Conservation (phyloP, 768 basidiomycete species). For the Boletellus ananas region DNA sequence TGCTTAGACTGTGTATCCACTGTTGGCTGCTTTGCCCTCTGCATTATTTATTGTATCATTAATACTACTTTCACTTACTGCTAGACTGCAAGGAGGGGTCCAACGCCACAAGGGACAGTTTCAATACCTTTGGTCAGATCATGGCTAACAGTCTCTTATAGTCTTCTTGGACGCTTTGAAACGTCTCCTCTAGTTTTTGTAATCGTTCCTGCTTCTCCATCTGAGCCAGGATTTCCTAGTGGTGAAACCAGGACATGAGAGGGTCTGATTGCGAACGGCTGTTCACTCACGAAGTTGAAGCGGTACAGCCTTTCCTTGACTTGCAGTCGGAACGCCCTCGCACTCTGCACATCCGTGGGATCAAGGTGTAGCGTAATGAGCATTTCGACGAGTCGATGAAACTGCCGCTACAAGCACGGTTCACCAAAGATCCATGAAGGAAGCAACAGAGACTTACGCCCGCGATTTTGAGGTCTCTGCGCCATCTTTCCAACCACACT, state of each 20-base stretch:
- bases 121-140: constrained; percentile 25
- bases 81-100: constrained; percentile 4
- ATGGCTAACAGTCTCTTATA: constrained; percentile 75
- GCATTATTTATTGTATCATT: constrained; percentile 27
- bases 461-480: constrained; percentile 84
- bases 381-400: constrained; percentile 90
- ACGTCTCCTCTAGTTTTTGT: constrained; percentile 91
- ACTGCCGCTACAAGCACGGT: constrained; percentile 69
- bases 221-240: constrained; percentile 81
- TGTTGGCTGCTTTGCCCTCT: constrained; percentile 9
- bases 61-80: neutral
- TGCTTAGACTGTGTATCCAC: constrained; percentile 16
- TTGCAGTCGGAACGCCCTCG: constrained; percentile 75
- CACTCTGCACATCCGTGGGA: constrained; percentile 47
- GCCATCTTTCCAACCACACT: constrained; percentile 74
- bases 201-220: constrained; percentile 83
- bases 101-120: constrained; percentile 4
- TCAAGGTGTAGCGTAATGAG: constrained; percentile 72
- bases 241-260: neutral
- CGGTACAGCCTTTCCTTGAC: constrained; percentile 94
- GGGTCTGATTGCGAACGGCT: neutral
- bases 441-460: constrained; percentile 46
- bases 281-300: constrained; percentile 81
- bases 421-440: neutral
- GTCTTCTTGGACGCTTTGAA: constrained; percentile 78